Conservation (phyloP, 2,329 filamentous ascomycete species). For the Dactylonectria estremocensis region DNA sequence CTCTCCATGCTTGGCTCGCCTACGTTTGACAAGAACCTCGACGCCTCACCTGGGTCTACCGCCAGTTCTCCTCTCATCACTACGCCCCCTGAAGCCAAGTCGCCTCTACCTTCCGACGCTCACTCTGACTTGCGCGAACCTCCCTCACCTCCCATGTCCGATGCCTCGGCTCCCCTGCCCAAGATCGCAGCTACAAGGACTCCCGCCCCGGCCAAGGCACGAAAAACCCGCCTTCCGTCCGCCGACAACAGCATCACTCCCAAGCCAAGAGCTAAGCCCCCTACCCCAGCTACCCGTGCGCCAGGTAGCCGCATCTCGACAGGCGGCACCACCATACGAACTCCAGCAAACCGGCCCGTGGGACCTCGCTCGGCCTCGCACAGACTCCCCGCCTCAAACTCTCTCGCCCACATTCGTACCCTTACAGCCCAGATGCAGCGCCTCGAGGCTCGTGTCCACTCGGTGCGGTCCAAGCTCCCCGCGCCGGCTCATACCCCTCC, state of each 20-base stretch:
- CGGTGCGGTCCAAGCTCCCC: constrained; percentile 91
- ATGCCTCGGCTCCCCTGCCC: constrained; percentile 77
- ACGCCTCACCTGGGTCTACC: constrained; percentile 85
- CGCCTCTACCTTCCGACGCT: constrained; percentile 69
- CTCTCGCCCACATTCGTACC: constrained; percentile 91
- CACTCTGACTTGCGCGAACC: constrained; percentile 83
- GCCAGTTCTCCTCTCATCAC: constrained; percentile 91
- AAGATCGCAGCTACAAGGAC: constrained; percentile 60
- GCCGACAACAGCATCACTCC: constrained; percentile 69
- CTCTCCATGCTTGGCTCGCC: constrained; percentile 78
- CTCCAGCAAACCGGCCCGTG: constrained; percentile 62
- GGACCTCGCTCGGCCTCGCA: constrained; percentile 70
- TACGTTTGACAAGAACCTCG: constrained; percentile 79
- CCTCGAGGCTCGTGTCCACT: constrained; percentile 93
- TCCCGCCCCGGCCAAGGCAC: constrained; percentile 56
- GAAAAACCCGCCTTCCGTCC: constrained; percentile 67
- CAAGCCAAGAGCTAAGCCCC: constrained; percentile 69
- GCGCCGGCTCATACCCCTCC: constrained; percentile 85
- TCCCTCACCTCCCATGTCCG: constrained; percentile 94
- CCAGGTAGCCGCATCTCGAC: constrained; percentile 63
- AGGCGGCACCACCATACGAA: constrained; percentile 63
- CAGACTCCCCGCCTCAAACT: constrained; percentile 73
- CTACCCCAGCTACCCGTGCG: constrained; percentile 50
- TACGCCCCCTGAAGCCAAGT: constrained; percentile 84
- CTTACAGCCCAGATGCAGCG: constrained; percentile 98